Conservation (phyloP, 768 basidiomycete species). For the Mycena rebaudengoi region DNA sequence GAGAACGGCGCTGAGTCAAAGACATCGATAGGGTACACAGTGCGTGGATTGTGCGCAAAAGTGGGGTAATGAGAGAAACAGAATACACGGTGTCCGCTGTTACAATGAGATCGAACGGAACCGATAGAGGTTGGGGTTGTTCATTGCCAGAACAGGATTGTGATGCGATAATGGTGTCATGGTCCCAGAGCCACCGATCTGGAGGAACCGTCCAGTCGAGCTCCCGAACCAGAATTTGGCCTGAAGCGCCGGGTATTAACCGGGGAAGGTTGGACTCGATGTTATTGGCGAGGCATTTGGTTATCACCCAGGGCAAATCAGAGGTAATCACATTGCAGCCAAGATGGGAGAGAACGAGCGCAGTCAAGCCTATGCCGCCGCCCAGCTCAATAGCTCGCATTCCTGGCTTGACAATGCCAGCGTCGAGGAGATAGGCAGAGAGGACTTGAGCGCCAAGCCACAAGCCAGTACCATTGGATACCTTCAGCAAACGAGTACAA, state of each 20-base stretch:
- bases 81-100: slow-evolving; percentile 87
- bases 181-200: slow-evolving; percentile 63
- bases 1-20: slow-evolving; percentile 41
- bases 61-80: slow-evolving; percentile 66
- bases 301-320: slow-evolving; percentile 71
- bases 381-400: slow-evolving; percentile 78
- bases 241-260: slow-evolving; percentile 45
- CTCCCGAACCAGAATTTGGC: slow-evolving; percentile 64
- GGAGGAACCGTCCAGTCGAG: slow-evolving; percentile 76
- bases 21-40: slow-evolving; percentile 52
- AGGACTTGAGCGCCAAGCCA: slow-evolving; percentile 88
- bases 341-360: slow-evolving; percentile 35
- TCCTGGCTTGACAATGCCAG: slow-evolving; percentile 29
- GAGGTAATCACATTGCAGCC: slow-evolving; percentile 84
- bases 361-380: slow-evolving; percentile 80
- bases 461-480: slow-evolving; percentile 81
- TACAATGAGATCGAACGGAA: slow-evolving; percentile 80
- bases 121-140: slow-evolving; percentile 43
- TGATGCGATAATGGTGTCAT: slow-evolving; percentile 47
- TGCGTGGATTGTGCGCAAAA: slow-evolving; percentile 71
- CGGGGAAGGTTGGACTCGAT: slow-evolving; percentile 56
- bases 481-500: no score
- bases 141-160: slow-evolving; percentile 24
- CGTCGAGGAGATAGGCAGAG: slow-evolving; percentile 62
- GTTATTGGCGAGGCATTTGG: slow-evolving; percentile 70